phyloP scores from a whole-genome alignment of 352 stramenopile species.

The Globisporangium takayamanum region DNA sequence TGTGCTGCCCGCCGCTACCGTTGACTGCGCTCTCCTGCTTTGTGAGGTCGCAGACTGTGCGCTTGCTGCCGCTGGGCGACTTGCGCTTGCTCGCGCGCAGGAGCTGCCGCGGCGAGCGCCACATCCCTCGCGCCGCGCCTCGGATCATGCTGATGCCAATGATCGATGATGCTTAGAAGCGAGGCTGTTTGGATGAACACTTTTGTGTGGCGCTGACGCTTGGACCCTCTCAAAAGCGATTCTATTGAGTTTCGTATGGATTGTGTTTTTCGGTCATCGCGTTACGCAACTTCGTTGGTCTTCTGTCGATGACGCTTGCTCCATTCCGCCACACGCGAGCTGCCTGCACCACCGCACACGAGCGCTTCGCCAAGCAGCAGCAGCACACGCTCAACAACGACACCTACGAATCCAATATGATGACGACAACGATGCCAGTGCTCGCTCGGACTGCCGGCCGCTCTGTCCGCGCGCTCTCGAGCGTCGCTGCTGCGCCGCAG shows the following conservation, averaged over 20 bases:
- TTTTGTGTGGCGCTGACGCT: too few species aligned
- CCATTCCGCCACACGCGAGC: neutral
- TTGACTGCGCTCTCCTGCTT: constrained; percentile 41
- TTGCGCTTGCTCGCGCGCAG: constrained; percentile 35
- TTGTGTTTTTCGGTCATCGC: too few species aligned
- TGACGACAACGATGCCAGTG: neutral
- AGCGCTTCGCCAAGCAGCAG: neutral
- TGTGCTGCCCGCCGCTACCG: constrained; percentile 24
- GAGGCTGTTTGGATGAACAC: too few species aligned
- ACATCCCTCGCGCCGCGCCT: constrained; percentile 29
- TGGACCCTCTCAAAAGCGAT: too few species aligned
- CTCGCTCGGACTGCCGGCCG: neutral
- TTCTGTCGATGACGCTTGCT: too few species aligned
- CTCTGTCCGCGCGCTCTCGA: constrained; percentile 10
- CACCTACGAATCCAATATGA: neutral
- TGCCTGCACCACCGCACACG: neutral
- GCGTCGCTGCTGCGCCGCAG: constrained; percentile 28
- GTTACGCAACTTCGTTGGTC: too few species aligned
- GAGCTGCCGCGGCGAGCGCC: constrained; percentile 49
- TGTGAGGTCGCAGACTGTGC: constrained; percentile 4
- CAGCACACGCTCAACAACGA: neutral
- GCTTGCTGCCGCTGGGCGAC: constrained; percentile 3
- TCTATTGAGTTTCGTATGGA: too few species aligned
- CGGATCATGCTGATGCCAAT: constrained; percentile 32
- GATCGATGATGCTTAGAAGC: neutral